Evolutionary conservation across 1,139 yeast species (phyloP).

Genomic region (Lodderomyces parapsilosis): DNA sequence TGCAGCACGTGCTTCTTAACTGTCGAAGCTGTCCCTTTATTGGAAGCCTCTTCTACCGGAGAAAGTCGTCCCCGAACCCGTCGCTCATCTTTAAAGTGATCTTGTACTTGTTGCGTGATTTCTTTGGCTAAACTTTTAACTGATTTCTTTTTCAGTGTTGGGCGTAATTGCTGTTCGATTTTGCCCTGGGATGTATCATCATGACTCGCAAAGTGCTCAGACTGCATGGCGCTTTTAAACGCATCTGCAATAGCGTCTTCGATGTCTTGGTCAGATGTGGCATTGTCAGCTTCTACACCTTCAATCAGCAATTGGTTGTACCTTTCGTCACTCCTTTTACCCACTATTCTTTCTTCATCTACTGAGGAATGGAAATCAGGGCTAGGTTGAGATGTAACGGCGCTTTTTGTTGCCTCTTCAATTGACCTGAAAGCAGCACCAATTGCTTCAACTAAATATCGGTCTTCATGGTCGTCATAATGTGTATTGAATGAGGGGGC

Average conservation of each 20-base stretch:
- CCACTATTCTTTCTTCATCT: background rate
- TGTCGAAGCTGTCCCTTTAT: no score
- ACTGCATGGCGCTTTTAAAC: conserved; percentile 26
- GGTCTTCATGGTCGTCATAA: conserved; percentile 15
- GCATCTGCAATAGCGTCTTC: conserved; percentile 36
- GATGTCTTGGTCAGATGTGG: conserved; percentile 16
- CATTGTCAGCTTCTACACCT: conserved; percentile 30
- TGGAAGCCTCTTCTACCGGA: no score
- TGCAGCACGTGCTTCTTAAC: background rate
- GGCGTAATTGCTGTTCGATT: no score
- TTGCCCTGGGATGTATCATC: background rate
- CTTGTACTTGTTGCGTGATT: conserved; percentile 35
- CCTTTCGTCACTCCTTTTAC: background rate
- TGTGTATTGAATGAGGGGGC: background rate
- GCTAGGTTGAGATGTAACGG: background rate
- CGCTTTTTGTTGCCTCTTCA: conserved; percentile 14
- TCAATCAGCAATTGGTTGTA: no score
- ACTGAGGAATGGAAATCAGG: background rate
- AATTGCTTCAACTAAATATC: conserved; percentile 29
- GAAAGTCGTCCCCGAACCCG: no score
- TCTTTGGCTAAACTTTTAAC: conserved; percentile 30
- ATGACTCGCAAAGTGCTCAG: background rate
- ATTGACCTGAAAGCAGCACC: background rate
- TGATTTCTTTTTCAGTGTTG: background rate
- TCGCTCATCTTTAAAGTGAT: conserved; percentile 20